Evolutionary conservation across 2,329 filamentous ascomycete genomes (phyloP).

Genomic region (Chrysosporium queenslandicum): DNA sequence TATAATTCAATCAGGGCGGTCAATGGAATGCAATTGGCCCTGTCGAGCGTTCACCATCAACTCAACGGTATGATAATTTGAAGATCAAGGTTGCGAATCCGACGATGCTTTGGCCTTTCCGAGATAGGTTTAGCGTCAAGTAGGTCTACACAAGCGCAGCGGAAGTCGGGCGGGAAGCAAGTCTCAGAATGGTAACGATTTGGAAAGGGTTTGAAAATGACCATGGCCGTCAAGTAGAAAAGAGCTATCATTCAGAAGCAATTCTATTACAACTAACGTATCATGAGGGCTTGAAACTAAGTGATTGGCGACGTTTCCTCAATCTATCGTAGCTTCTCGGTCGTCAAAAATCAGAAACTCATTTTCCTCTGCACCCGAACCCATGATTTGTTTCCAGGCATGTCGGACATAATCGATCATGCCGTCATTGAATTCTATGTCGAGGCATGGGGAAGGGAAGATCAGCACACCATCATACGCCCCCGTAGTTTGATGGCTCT

Average conservation of each 20-base stretch:
- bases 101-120: neutral
- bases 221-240: too few relatives aligned
- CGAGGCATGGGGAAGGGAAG: constrained; percentile 51
- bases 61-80: neutral
- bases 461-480: constrained; percentile 41
- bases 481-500: constrained; percentile 17
- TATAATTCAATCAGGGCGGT: neutral
- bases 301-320: constrained; percentile 34
- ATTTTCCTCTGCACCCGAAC: constrained; percentile 40
- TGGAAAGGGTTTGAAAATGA: too few relatives aligned
- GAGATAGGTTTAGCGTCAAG: neutral
- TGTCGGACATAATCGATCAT: constrained; percentile 56
- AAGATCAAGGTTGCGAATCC: neutral
- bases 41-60: neutral
- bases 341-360: constrained; percentile 73
- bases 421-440: constrained; percentile 64
- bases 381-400: constrained; percentile 59
- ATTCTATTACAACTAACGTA: too few relatives aligned
- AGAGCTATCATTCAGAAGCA: too few relatives aligned
- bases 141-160: too few relatives aligned
- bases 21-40: neutral
- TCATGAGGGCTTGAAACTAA: neutral
- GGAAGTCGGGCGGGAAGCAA: too few relatives aligned
- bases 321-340: constrained; percentile 53
- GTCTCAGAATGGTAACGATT: too few relatives aligned